Evolutionary conservation across 805 yeast species (phyloP).

Genomic region (Teunomyces lycoperdinae): DNA sequence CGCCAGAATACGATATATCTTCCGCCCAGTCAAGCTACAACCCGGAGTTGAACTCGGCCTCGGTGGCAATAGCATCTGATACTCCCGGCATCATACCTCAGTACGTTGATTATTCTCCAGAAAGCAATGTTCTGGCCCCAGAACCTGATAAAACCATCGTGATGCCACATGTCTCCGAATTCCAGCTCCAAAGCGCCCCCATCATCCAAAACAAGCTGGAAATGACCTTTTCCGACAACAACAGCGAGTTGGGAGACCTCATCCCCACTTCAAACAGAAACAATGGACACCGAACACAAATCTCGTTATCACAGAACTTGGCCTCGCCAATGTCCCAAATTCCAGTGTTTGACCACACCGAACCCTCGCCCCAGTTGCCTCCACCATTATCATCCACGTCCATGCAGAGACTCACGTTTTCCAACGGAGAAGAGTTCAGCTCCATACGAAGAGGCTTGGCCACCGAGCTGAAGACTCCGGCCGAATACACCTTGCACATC

Average conservation of each 20-base stretch:
- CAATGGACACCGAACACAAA: conserved; percentile 3
- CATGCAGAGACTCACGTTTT: conserved; percentile 23
- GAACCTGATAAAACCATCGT: neutral
- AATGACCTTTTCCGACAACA: neutral
- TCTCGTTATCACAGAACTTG: conserved; percentile 14
- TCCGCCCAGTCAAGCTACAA: conserved; percentile 5
- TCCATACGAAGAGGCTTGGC: conserved; percentile 36
- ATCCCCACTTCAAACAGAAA: neutral
- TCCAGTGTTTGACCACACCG: conserved; percentile 14
- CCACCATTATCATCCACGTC: conserved; percentile 27
- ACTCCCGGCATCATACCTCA: conserved; percentile 1
- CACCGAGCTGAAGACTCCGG: conserved; percentile 65
- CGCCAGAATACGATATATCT: neutral
- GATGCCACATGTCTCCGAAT: conserved; percentile 5
- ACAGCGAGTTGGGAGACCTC: neutral
- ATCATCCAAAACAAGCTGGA: conserved; percentile 10
- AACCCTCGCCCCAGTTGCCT: conserved; percentile 38
- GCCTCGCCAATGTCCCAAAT: conserved; percentile 22
- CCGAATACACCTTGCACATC: conserved; percentile 91
- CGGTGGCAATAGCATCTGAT: neutral
- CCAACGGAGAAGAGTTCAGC: conserved; percentile 33
- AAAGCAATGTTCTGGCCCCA: neutral
- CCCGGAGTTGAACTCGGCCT: conserved; percentile 5
- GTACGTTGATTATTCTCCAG: conserved; percentile 1
- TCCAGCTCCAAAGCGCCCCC: conserved; percentile 15